Evolutionary conservation across 805 yeast species (phyloP), one percentile per base, ranked within the genome.

Genomic region (Yamadazyma tumulicola): DNA sequence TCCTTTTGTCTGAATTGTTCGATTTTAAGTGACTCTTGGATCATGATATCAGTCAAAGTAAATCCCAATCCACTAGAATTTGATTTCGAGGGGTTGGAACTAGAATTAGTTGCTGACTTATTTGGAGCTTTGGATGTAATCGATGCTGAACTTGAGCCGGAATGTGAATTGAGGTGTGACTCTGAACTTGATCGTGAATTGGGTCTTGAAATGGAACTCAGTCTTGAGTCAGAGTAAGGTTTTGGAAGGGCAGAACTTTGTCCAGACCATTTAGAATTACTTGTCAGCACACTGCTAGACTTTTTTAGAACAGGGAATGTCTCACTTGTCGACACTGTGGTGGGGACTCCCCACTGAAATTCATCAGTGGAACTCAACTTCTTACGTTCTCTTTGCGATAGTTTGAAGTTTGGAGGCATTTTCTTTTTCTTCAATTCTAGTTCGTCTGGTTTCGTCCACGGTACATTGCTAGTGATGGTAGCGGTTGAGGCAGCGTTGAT

Each of bases 321-420:
- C 11, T 20, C 23, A 12, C 27, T 24, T 9, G 23, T 21, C 8
- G 27, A 7, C 14, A 12, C 14, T 24, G 27, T 12, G 8, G 15
- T 26, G 6, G 29, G 29, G 17, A 15, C 19, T 8, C 29, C 29
- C 26, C 37, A 35, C 14, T 31, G 15, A 17, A 30, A 10, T 15
- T 14, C 16, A 8, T 32, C 21, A 13, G 13, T 21, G n/a, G 30
- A 15, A 14, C 31, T 35, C 43, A 65, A 45, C 38, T 61, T 67
- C 49, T 72, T 75, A 26, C 85, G 54, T 43, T 78, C 84, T 47
- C 76, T 76, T 43, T 81, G 85, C 1, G 85, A 78, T 11, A 75
- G 47, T 41, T 72, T 71, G 20, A 57, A 51, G 14, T 61, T 54
- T 0, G 71, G 62, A 2, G 59, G 59, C 14, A 69, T 48, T 34